Evolutionary conservation across 805 yeast species (phyloP), one percentile per base, ranked within the genome.

Genomic region (Kazachstania taianensis): DNA sequence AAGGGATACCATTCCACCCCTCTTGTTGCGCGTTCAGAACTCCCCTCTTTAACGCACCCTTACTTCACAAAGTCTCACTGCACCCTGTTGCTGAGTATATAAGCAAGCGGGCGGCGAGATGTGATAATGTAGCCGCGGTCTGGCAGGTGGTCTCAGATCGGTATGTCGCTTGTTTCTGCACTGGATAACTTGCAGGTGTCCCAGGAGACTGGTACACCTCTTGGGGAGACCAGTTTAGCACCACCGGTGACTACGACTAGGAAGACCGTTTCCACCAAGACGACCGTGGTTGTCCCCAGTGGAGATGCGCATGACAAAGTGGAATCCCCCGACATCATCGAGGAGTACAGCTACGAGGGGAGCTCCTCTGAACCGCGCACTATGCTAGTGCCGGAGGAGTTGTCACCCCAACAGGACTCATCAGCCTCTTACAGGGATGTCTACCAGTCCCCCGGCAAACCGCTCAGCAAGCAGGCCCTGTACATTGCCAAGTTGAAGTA

Each of bases 401-500:
- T n/a, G n/a, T n/a, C n/a, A n/a, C n/a, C n/a, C n/a, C n/a, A n/a
- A n/a, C n/a, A n/a, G n/a, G n/a, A n/a, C n/a, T n/a, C n/a, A n/a
- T n/a, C n/a, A n/a, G n/a, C 31, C 37, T 7, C 16, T 19, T 22
- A 19, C 5, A 20, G 61, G 32, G 0, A n/a, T n/a, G 76, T 73
- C 34, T 81, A 81, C 55, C 85, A 79, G 52, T 67, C 73, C 31
- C 66, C 73, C 44, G 87, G 84, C 7, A 75, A 73, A 49, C 85
- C 84, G 9, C 65, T 81, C 38, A 75, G 84, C 28, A 75, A 72
- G 46, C 83, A 78, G 53, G 92, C 92, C 5, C 59, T 78, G 38
- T 81, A 81, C 61, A 78, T 73, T 47, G 87, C 84, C 37, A 78
- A 77, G 46, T 59, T 78, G 52, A 79, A 73, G 49, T 78, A 77